phyloP scores from a whole-genome alignment of 179 eudicot species.

The Camellia oleifera region DNA sequence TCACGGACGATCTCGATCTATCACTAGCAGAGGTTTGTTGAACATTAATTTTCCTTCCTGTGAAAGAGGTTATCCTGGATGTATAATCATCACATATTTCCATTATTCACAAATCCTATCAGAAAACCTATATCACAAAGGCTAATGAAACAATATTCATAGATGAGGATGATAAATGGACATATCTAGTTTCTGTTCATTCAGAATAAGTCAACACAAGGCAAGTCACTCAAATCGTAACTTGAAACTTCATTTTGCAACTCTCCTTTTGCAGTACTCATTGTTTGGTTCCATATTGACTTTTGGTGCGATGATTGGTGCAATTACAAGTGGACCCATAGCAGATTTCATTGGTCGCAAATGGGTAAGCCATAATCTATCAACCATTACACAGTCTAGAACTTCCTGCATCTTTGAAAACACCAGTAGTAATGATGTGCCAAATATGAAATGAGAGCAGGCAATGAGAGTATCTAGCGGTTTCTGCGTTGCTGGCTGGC shows the following conservation, averaged over 20 bases:
- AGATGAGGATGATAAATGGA: no score
- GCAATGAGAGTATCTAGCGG: conserved; percentile 69
- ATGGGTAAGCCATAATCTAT: conserved; percentile 39
- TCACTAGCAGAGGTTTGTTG: no score
- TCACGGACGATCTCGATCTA: no score
- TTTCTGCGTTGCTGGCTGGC: conserved; percentile 79
- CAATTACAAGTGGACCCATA: conserved; percentile 57
- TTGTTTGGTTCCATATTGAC: conserved; percentile 65
- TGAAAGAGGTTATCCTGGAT: no score
- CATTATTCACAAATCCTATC: no score
- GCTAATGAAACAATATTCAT: no score
- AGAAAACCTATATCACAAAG: no score
- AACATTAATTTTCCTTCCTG: no score
- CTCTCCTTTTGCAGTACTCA: conserved; percentile 40
- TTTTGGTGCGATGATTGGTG: conserved; percentile 73
- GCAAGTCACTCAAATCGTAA: neutral
- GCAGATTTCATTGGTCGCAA: conserved; percentile 57
- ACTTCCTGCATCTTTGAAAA: neutral
- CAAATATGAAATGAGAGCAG: conserved; percentile 37
- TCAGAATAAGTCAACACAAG: neutral
- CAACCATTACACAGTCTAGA: neutral
- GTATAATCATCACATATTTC: no score
- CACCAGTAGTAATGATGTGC: neutral
- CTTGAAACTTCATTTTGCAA: neutral
- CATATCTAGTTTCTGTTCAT: no score